Conservation (phyloP, 2,329 filamentous ascomycete species). For the Thelonectria rubi region DNA sequence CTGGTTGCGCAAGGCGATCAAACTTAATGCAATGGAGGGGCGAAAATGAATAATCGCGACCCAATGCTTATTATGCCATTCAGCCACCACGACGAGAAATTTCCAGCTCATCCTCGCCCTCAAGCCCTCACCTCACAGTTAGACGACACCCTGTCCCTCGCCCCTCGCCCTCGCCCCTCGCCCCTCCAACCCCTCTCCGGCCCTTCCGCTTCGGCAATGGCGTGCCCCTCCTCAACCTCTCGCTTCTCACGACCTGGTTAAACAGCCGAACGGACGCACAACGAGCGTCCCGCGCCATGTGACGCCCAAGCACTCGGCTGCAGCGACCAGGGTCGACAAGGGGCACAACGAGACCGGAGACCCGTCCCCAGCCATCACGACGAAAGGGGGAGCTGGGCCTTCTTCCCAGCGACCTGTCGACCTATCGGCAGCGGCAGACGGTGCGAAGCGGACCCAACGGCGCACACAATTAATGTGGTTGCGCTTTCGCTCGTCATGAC, state of each 20-base stretch:
- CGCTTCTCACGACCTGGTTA: constrained; percentile 16
- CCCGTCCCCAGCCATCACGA: constrained; percentile 40
- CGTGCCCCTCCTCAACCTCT: constrained; percentile 21
- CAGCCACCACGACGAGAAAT: not conserved
- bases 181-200: constrained; percentile 17
- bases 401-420: constrained; percentile 22
- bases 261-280: constrained; percentile 12
- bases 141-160: too few relatives aligned
- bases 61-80: not conserved
- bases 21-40: not conserved
- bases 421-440: constrained; percentile 9
- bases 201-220: constrained; percentile 26
- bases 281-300: constrained; percentile 33
- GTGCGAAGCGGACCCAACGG: constrained; percentile 21
- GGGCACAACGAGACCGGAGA: constrained; percentile 2
- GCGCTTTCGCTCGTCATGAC: constrained; percentile 40
- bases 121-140: constrained; percentile 1
- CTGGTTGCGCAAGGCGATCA: constrained; percentile 11
- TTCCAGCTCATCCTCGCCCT: constrained; percentile 1
- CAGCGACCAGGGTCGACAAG: constrained; percentile 32
- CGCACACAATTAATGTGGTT: constrained; percentile 38
- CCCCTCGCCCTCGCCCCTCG: not conserved
- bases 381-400: constrained; percentile 36
- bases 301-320: constrained; percentile 38
- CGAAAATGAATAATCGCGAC: not conserved